Evolutionary conservation across 306 rosid genomes (phyloP), one percentile per base, ranked within the genome.

Genomic region (Pterocarpus santalinus): DNA sequence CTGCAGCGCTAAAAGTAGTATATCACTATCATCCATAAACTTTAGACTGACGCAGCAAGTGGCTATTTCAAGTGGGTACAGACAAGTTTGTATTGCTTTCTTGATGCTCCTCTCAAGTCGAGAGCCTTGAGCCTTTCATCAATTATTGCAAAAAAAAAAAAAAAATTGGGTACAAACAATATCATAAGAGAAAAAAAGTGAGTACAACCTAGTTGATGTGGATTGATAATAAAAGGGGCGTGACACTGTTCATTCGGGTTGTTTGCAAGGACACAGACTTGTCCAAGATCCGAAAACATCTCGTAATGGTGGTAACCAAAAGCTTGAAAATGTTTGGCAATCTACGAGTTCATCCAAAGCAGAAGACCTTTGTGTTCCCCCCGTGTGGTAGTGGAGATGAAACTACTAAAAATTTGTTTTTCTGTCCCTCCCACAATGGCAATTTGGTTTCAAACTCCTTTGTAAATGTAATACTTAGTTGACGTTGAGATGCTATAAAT

Each of bases 351-450:
- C 66, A 10, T 61, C 66, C 38, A 12, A 61, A 61, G 5, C 41
- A 10, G 8, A 61, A 61, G 66, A 61, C 32, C 66, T 61, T 61
- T 61, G 38, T 32, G 66, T 60, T 33, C 65, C 65, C 65, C 36
- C 6, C 2, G 15, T 60, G 65, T 28, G 65, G 35, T 60, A 60
- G 65, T 30, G 65, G 65, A 60, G 15, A 60, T 60, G 35, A 60
- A 32, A 32, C 39, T 13, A 32, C 41, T 61, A 5, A 32, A 10
- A 34, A 30, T 60, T 60, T 60, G 32, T 4, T 16, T 2, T 17
- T 16, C 8, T 56, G 28, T 56, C 4, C 62, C 32, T 56, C 62
- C 16, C 62, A 56, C 62, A 56, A 56, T 7, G 32, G 32, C 38
- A 32, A 10, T 61, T 30, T 61, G 41, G 16, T 60, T 60, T 60